Evolutionary conservation across 164 flowering plant genomes (phyloP).

Genomic region (Vitis riparia): DNA sequence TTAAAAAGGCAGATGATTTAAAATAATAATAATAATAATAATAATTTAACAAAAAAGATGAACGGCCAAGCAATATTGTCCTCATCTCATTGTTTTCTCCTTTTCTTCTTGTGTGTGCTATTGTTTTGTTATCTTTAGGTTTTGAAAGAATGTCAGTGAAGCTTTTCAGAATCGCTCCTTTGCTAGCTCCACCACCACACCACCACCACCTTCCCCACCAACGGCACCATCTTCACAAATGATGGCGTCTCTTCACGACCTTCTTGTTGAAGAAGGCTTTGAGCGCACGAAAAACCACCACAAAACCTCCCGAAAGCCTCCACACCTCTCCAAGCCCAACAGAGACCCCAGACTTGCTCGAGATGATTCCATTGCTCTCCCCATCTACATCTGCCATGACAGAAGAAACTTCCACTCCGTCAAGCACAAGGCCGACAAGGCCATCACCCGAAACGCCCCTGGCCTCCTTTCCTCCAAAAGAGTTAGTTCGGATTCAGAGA

Average conservation of each 20-base stretch:
- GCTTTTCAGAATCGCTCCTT: background rate
- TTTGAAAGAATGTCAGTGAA: constrained; percentile 16
- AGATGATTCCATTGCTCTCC: constrained; percentile 33
- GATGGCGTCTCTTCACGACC: constrained; percentile 55
- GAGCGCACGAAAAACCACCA: constrained; percentile 7
- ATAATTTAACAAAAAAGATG: too few relatives aligned
- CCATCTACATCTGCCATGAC: constrained; percentile 54
- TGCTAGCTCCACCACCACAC: background rate
- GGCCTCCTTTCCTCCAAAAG: constrained; percentile 25
- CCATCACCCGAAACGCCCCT: constrained; percentile 23
- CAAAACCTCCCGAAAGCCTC: constrained; percentile 9
- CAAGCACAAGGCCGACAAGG: constrained; percentile 18
- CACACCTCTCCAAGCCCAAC: constrained; percentile 1
- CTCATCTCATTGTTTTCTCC: background rate
- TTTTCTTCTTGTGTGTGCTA: constrained; percentile 1
- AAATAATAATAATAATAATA: too few relatives aligned
- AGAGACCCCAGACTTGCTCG: constrained; percentile 5
- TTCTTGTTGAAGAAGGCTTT: constrained; percentile 54
- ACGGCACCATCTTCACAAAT: background rate
- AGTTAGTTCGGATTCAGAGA: constrained; percentile 25
- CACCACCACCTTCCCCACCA: background rate
- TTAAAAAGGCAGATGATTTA: too few relatives aligned
- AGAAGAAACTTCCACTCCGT: constrained; percentile 29
- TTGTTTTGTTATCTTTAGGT: constrained; percentile 6
- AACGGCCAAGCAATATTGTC: too few relatives aligned